phyloP scores from a whole-genome alignment of 2,329 filamentous ascomycete genomes.

The Endothia cerciana region DNA sequence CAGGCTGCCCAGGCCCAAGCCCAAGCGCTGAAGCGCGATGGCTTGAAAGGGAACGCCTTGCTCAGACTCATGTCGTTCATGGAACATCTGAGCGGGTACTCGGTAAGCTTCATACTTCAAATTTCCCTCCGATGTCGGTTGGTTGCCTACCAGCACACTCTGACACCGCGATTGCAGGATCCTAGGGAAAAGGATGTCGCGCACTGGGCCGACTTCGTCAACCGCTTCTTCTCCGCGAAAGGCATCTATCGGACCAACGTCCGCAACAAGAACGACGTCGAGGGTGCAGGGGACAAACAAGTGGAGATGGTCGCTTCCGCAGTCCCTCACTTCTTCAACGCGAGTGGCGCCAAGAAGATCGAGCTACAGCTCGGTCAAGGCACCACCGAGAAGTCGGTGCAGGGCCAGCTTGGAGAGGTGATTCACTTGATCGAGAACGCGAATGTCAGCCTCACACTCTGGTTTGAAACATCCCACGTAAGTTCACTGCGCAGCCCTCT shows the following conservation, averaged over 20 bases:
- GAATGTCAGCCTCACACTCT: conserved; percentile 83
- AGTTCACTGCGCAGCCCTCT: conserved; percentile 38
- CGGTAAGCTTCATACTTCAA: conserved; percentile 42
- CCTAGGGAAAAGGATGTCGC: conserved; percentile 65
- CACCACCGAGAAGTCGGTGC: conserved; percentile 57
- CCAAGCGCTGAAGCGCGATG: conserved; percentile 54
- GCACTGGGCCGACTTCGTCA: conserved; percentile 81
- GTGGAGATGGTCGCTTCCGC: conserved; percentile 86
- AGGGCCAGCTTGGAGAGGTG: conserved; percentile 54
- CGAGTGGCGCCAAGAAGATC: conserved; percentile 82
- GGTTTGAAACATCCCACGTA: conserved; percentile 85
- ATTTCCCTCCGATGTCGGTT: not conserved
- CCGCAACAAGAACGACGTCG: conserved; percentile 23
- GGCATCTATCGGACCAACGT: conserved; percentile 67
- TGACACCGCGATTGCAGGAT: conserved; percentile 43
- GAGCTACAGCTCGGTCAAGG: conserved; percentile 81
- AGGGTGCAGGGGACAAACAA: conserved; percentile 61
- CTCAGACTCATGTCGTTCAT: conserved; percentile 65
- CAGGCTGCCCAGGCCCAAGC: conserved; percentile 37
- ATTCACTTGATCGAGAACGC: conserved; percentile 72
- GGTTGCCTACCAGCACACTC: conserved; percentile 26
- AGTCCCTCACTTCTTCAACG: conserved; percentile 86
- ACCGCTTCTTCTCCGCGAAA: conserved; percentile 76
- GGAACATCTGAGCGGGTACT: conserved; percentile 61
- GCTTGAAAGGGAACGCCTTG: conserved; percentile 60